A percentile compares a stretch with the other conserved stretches of the same genome.
These are phyloP conservation scores for Dioscorea zingiberensis DNA, from an alignment of 106 monocot species.

Conservation along the genomic window DNA sequence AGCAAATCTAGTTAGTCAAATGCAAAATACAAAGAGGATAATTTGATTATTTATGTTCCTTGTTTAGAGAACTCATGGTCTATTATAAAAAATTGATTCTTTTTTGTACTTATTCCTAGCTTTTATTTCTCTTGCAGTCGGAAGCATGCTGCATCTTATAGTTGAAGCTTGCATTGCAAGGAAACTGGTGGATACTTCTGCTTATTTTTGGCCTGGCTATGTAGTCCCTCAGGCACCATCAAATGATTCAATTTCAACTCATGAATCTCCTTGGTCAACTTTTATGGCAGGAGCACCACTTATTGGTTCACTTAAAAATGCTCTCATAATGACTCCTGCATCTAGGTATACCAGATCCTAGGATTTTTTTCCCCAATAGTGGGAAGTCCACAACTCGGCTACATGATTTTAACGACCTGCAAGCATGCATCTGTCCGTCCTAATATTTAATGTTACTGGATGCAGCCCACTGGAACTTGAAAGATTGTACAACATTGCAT, in stretches of 20 bases:
- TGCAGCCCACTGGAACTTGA: slow-evolving; percentile 64
- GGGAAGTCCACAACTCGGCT: too few species aligned
- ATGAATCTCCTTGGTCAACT: slow-evolving; percentile 66
- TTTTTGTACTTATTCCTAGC: too few species aligned
- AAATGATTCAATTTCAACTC: slow-evolving; percentile 37
- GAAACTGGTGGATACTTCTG: slow-evolving; percentile 85
- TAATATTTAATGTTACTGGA: too few species aligned
- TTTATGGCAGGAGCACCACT: slow-evolving; percentile 81
- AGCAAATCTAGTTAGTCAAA: too few species aligned
- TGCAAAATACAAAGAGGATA: too few species aligned
- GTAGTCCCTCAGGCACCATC: slow-evolving; percentile 32
- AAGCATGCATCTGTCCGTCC: too few species aligned
- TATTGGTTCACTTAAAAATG: slow-evolving; percentile 51
- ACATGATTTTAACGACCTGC: too few species aligned
- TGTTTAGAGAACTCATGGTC: too few species aligned
- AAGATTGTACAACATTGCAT: slow-evolving; percentile 59
- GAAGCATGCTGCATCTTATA: slow-evolving; percentile 87
- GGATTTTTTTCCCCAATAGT: too few species aligned
- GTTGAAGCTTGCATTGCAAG: slow-evolving; percentile 96
- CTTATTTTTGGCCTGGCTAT: slow-evolving; percentile 95
- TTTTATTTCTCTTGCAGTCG: slow-evolving; percentile 37
- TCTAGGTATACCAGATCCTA: slow-evolving; percentile 46
- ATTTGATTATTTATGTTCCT: too few species aligned
- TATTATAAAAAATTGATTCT: too few species aligned
- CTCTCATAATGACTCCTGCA: slow-evolving; percentile 76